phyloP scores from a whole-genome alignment of 805 yeast genomes.

The Limtongia smithiae region DNA sequence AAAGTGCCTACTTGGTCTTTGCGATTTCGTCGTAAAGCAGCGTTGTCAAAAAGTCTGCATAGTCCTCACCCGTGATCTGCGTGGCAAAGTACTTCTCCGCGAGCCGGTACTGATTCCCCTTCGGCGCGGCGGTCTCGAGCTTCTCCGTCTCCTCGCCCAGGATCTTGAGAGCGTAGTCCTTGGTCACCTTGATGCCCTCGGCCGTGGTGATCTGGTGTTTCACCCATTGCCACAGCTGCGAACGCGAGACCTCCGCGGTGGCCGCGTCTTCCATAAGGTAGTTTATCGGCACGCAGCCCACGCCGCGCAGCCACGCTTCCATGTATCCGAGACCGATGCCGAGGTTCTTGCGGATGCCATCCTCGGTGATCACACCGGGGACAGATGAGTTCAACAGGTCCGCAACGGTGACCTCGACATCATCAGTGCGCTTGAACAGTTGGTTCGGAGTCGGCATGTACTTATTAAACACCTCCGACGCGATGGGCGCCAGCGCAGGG shows the following conservation, averaged over 20 bases:
- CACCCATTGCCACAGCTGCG: slow-evolving; percentile 73
- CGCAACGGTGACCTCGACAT: slow-evolving; percentile 51
- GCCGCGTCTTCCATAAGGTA: slow-evolving; percentile 77
- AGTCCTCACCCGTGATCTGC: slow-evolving; percentile 60
- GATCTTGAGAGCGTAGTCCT: slow-evolving; percentile 48
- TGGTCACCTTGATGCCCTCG: slow-evolving; percentile 52
- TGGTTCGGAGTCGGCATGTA: slow-evolving; percentile 75
- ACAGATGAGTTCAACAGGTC: slow-evolving; percentile 64
- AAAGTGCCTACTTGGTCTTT: slow-evolving; percentile 3
- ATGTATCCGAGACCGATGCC: slow-evolving; percentile 64
- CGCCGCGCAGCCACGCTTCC: slow-evolving; percentile 71
- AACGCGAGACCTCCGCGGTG: slow-evolving; percentile 72
- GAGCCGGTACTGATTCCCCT: slow-evolving; percentile 48
- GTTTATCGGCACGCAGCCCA: slow-evolving; percentile 72
- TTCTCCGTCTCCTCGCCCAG: slow-evolving; percentile 56
- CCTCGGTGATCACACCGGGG: slow-evolving; percentile 58
- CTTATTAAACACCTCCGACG: slow-evolving; percentile 65
- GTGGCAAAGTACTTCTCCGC: slow-evolving; percentile 60
- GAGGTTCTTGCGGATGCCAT: slow-evolving; percentile 61
- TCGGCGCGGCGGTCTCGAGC: slow-evolving; percentile 46
- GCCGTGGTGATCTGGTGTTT: slow-evolving; percentile 57
- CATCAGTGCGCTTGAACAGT: slow-evolving; percentile 51
- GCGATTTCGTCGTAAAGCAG: slow-evolving; percentile 26
- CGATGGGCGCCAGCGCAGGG: slow-evolving; percentile 65
- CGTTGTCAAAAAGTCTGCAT: slow-evolving; percentile 64